phyloP scores from a whole-genome alignment of 495 filamentous ascomycete genomes.

The Aspergillus steynii region DNA sequence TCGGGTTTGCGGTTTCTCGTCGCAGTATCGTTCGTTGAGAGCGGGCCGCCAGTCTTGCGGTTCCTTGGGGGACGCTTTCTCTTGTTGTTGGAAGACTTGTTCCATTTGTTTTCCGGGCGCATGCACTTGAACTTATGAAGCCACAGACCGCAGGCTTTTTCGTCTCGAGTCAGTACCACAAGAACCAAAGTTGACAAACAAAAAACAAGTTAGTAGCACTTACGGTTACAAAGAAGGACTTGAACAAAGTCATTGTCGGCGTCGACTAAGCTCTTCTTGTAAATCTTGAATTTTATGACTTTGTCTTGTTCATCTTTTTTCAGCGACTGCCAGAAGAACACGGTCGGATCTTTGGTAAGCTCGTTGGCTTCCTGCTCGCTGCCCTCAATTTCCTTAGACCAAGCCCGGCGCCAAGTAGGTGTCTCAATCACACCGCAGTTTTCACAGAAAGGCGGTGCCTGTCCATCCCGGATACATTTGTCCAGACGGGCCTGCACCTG shows the following conservation, averaged over 20 bases:
- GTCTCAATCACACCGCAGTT: constrained; percentile 96
- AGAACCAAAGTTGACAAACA: constrained; percentile 5
- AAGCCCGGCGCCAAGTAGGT: constrained; percentile 91
- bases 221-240: constrained; percentile 84
- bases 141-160: constrained; percentile 84
- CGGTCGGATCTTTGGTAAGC: constrained; percentile 64
- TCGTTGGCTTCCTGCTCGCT: constrained; percentile 62
- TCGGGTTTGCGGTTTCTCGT: constrained; percentile 35
- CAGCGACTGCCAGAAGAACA: constrained; percentile 62
- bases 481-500: constrained; percentile 57
- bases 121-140: constrained; percentile 82
- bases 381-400: constrained; percentile 65
- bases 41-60: constrained; percentile 35
- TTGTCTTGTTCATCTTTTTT: constrained; percentile 60
- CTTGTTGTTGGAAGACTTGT: constrained; percentile 51
- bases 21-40: constrained; percentile 29
- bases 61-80: constrained; percentile 42
- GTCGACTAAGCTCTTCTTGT: constrained; percentile 75
- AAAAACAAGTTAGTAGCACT: constrained; percentile 32
- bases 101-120: constrained; percentile 82
- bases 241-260: constrained; percentile 65
- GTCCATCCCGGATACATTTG: constrained; percentile 64
- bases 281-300: constrained; percentile 61
- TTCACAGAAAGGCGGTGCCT: constrained; percentile 80
- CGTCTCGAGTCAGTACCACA: constrained; percentile 23